A percentile compares a stretch with the other conserved stretches of the same genome.
These are phyloP conservation scores for Yamadazyma olivae DNA, from an alignment of 805 yeast species.

Conservation along the genomic window DNA sequence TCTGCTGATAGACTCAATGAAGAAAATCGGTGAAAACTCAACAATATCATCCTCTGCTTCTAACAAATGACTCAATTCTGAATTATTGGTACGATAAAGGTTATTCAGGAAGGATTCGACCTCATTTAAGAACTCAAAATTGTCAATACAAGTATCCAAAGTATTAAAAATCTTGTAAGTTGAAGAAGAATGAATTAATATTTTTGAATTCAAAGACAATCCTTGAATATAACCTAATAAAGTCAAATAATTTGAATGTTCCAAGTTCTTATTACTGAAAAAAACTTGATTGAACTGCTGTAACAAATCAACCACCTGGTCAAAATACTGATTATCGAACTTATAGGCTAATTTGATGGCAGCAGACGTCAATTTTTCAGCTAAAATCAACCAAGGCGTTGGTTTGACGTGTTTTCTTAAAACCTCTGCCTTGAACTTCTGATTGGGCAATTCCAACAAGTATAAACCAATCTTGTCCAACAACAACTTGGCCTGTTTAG, in stretches of 20 bases:
- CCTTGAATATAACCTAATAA: slow-evolving; percentile 34
- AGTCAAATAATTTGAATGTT: slow-evolving; percentile 31
- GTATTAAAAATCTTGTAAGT: slow-evolving; percentile 29
- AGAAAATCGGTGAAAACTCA: slow-evolving; percentile 34
- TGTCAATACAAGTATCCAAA: slow-evolving; percentile 36
- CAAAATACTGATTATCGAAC: slow-evolving; percentile 18
- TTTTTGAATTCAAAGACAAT: slow-evolving; percentile 21
- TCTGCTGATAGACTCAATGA: slow-evolving; percentile 29
- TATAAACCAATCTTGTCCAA: slow-evolving; percentile 45
- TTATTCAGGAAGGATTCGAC: slow-evolving; percentile 29
- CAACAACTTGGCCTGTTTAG: slow-evolving; percentile 39
- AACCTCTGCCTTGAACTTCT: slow-evolving; percentile 38
- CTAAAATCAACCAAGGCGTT: slow-evolving; percentile 35
- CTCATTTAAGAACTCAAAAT: slow-evolving; percentile 34
- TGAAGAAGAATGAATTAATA: slow-evolving; percentile 20
- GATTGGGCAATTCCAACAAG: slow-evolving; percentile 44
- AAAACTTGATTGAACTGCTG: slow-evolving; percentile 23
- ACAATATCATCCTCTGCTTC: slow-evolving; percentile 22
- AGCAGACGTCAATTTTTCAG: slow-evolving; percentile 32
- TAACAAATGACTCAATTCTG: slow-evolving; percentile 15
- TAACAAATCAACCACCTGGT: slow-evolving; percentile 25
- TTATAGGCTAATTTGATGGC: slow-evolving; percentile 27
- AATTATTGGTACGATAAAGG: slow-evolving; percentile 11
- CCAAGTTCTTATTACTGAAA: slow-evolving; percentile 19
- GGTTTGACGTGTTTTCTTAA: slow-evolving; percentile 22